Evolutionary conservation across 106 monocot species (phyloP), one percentile per base, ranked within the genome.

Genomic region (Platanthera zijinensis): DNA sequence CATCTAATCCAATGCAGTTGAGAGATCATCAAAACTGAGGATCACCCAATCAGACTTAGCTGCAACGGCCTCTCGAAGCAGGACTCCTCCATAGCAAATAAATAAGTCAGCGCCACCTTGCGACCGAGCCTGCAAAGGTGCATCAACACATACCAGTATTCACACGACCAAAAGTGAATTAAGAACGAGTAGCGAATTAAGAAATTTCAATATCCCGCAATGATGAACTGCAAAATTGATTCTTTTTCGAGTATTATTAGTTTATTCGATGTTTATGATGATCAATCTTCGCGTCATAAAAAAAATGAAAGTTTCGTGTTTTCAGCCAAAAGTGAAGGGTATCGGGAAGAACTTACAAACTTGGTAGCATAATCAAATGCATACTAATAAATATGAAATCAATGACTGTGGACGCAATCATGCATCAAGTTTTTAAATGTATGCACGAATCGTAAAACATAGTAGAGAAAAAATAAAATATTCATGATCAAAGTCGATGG

Each of bases 91-190:
- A 64, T 94, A 97, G 52, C 97, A 97, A 59, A 97, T 85, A 52
- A 97, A 97, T 52, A 97, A 57, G 72, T 97, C 97, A 0, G 97
- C 97, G 10, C 97, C 97, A 45, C 94, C 94, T 51, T 88, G 94
- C 75, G 79, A 76, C 76, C 83, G 82, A 56, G 94, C 97, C 93
- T 97, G 67, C 48, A 71, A 78, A 6, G 22, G 1, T 13, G 10
- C 5, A 56, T 39, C 39, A 39, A 3, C 39, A 39, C 39, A 39
- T 39, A 39, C 39, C 39, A 39, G 2, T 39, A 39, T 39, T 39
- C 39, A 39, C 52, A n/a, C 10, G 10, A 57, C 22, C 5, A 7
- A 2, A 57, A 47, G 45, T 32, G 32, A 49, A 48, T 48, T 15
- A 49, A 10, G 59, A 57, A 53, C 10, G 18, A 45, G 22, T 53